Evolutionary conservation across 1,139 yeast species (phyloP).

Genomic region (Geotrichum aggregatum): DNA sequence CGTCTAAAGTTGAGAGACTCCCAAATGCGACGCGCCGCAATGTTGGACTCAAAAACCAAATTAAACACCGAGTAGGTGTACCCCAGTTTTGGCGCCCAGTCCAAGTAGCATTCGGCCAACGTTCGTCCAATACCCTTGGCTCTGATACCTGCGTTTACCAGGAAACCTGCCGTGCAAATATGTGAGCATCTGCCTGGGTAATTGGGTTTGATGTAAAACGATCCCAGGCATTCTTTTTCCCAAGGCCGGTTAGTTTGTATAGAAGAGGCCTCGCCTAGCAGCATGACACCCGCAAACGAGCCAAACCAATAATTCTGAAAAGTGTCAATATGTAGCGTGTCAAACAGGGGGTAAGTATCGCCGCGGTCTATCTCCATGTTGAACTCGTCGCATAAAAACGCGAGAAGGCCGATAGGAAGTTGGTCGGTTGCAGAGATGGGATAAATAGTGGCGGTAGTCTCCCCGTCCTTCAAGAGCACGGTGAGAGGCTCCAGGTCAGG

Average conservation of each 20-base stretch:
- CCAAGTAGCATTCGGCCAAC: conserved; percentile 72
- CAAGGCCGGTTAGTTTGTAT: conserved; percentile 54
- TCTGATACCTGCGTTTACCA: conserved; percentile 88
- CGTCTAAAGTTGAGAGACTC: conserved; percentile 74
- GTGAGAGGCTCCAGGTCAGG: conserved; percentile 47
- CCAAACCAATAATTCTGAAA: conserved; percentile 85
- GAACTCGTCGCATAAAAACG: conserved; percentile 83
- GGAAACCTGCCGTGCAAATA: conserved; percentile 83
- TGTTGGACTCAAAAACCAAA: conserved; percentile 82
- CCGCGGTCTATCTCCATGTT: conserved; percentile 91
- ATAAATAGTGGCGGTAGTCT: conserved; percentile 86
- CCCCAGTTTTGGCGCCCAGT: conserved; percentile 89
- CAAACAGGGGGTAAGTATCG: conserved; percentile 80
- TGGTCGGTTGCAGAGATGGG: conserved; percentile 64
- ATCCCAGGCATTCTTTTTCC: conserved; percentile 87
- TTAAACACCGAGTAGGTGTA: conserved; percentile 81
- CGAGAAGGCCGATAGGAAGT: conserved; percentile 74
- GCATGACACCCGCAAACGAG: conserved; percentile 76
- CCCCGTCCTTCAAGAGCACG: conserved; percentile 77
- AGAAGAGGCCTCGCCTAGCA: conserved; percentile 49
- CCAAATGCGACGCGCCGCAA: conserved; percentile 73
- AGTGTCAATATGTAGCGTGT: conserved; percentile 64
- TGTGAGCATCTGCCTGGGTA: conserved; percentile 92
- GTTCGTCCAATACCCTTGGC: conserved; percentile 89
- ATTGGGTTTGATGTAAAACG: conserved; percentile 78